Evolutionary conservation across 176 grass and related monocot genomes (phyloP), one percentile per base, ranked within the genome.

Genomic region (Carex kokanica): DNA sequence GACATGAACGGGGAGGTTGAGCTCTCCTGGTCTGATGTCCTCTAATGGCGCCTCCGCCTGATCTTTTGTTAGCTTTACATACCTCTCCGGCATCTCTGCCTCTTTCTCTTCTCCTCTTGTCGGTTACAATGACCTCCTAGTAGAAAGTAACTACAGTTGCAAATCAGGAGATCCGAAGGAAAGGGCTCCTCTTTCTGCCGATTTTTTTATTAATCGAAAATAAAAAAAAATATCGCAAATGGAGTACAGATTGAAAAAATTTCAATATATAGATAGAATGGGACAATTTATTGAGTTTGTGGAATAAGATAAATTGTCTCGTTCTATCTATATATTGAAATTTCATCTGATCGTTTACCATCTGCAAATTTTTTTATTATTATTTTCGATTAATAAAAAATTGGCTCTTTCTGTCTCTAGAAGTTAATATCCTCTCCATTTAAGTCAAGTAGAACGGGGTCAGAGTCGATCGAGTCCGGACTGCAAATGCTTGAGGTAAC

Each of bases 1-100:
- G 59, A 94, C 83, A 49, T 68, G 41, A 71, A 91, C 74, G 65
- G 92, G 87, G 56, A 84, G 87, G 53, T 88, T 94, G 72, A 94
- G 92, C 60, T 94, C 92, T 32, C 89, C 92, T 14, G 92, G 89
- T 38, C 92, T 60, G 87, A 94, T 89, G 84, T 89, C 89, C 64
- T 81, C 87, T 1, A 81, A 16, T 58, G 81, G 21, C 38, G 87
- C 55, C 6, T 77, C 85, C 59, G 86, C 86, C 78, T 86, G 85
- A 68, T 89, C 82, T 78, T 80, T 94, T 2, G 32, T 81, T 64
- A 91, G 79, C 87, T 72, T 85, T 59, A 91, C 89, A 57, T 94
- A 94, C 65, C 24, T 86, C 63, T 87, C 89, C 66, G 87, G 85
- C 92, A 94, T 94, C 16, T 74, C 51, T n/a, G 32, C 7, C 55